These are phyloP conservation scores for Pneumocystis sp. DNA, from an alignment of 1,139 yeast genomes.

Conservation along the genomic window DNA sequence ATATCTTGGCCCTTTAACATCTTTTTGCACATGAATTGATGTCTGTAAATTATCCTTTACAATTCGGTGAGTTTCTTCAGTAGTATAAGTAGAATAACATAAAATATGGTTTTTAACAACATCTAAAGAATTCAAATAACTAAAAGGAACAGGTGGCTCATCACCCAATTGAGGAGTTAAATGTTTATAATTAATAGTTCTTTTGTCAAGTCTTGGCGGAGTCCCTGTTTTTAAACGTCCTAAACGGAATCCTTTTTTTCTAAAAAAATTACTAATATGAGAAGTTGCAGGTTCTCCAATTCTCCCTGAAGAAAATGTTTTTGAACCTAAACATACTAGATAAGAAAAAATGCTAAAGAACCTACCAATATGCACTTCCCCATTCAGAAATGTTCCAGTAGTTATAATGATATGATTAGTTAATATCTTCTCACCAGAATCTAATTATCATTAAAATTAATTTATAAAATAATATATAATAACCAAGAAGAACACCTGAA, in stretches of 20 bases:
- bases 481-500: conserved; percentile 20
- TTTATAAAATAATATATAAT: conserved; percentile 5
- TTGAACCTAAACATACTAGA: conserved; percentile 35
- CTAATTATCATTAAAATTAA: conserved; percentile 58
- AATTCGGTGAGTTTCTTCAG: conserved; percentile 55
- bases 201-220: conserved; percentile 70
- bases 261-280: conserved; percentile 69
- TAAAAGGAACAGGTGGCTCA: conserved; percentile 74
- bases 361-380: conserved; percentile 64
- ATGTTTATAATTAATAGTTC: conserved; percentile 50
- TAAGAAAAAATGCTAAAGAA: neutral
- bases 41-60: conserved; percentile 57
- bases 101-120: conserved; percentile 39
- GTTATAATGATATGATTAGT: conserved; percentile 69
- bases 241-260: conserved; percentile 60
- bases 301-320: conserved; percentile 74
- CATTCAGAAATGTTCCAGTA: conserved; percentile 90
- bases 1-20: conserved; percentile 91
- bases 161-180: conserved; percentile 65
- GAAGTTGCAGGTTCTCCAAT: conserved; percentile 85
- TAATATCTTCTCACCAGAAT: conserved; percentile 45
- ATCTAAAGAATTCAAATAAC: conserved; percentile 59
- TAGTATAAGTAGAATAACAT: conserved; percentile 72
- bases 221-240: conserved; percentile 96
- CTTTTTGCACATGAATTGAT: conserved; percentile 80